Conservation (phyloP, 768 basidiomycete species). For the Panaeolus papilionaceus region DNA sequence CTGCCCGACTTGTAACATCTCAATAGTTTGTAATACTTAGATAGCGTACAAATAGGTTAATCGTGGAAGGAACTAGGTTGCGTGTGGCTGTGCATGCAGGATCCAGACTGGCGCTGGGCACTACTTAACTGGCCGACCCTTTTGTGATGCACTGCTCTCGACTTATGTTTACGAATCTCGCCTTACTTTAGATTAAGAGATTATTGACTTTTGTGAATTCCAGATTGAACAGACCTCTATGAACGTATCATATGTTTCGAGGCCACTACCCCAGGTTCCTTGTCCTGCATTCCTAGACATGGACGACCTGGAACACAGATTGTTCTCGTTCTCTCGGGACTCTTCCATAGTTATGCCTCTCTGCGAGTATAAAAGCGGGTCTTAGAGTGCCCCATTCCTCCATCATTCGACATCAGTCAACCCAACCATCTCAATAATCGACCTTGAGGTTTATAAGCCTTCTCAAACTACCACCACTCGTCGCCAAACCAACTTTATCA, state of each 20-base stretch:
- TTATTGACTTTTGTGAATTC: background rate
- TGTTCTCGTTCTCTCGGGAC: slow-evolving; percentile 6
- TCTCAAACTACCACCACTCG: slow-evolving; percentile 11
- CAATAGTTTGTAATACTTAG: background rate
- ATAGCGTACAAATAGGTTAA: slow-evolving; percentile 20
- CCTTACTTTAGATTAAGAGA: slow-evolving; percentile 3
- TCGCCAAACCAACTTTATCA: slow-evolving; percentile 7
- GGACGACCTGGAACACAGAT: background rate
- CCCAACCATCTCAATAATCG: slow-evolving; percentile 4
- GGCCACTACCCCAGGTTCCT: background rate
- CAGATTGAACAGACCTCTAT: background rate
- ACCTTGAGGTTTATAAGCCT: slow-evolving; percentile 5
- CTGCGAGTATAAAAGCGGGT: slow-evolving; percentile 3
- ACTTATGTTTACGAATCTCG: slow-evolving; percentile 5
- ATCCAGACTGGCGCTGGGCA: slow-evolving; percentile 4
- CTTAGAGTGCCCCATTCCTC: background rate
- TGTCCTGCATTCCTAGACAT: slow-evolving; percentile 3
- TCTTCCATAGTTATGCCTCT: background rate
- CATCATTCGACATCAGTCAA: slow-evolving; percentile 10
- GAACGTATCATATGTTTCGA: slow-evolving; percentile 1
- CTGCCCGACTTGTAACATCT: slow-evolving; percentile 68
- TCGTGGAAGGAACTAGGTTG: background rate
- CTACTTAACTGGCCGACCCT: background rate
- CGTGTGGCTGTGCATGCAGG: background rate
- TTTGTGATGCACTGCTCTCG: background rate